Conservation (phyloP, 2,329 filamentous ascomycete species). For the Pestalotiopsis sp. region DNA sequence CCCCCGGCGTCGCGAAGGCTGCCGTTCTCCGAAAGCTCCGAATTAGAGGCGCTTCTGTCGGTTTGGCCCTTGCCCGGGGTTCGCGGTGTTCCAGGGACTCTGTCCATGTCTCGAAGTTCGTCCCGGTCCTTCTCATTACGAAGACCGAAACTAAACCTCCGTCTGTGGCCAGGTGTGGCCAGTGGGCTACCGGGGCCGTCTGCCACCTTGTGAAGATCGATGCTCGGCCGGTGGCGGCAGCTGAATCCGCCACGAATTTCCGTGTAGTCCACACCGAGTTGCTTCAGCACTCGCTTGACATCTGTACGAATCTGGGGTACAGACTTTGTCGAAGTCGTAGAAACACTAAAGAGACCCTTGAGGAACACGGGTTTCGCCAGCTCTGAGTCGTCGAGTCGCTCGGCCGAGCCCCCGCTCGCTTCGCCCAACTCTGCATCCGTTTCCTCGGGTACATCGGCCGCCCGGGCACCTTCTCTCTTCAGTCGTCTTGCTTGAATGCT, state of each 20-base stretch:
- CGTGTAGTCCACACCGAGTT: conserved; percentile 85
- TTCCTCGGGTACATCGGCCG: conserved; percentile 86
- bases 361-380: conserved; percentile 92
- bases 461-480: conserved; percentile 70
- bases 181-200: conserved; percentile 65
- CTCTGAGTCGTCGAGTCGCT: conserved; percentile 69
- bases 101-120: conserved; percentile 67
- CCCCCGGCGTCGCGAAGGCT: conserved; percentile 61
- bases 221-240: conserved; percentile 86
- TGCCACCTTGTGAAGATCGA: conserved; percentile 76
- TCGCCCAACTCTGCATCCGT: conserved; percentile 78
- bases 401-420: conserved; percentile 61
- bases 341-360: conserved; percentile 96
- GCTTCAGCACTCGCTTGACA: conserved; percentile 85
- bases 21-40: conserved; percentile 77
- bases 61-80: conserved; percentile 44
- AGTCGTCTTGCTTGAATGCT: conserved; percentile 87
- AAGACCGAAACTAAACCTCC: conserved; percentile 84
- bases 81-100: conserved; percentile 50
- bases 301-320: conserved; percentile 84
- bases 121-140: conserved; percentile 68
- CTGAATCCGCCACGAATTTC: conserved; percentile 95
- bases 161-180: conserved; percentile 62
- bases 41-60: conserved; percentile 80
- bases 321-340: conserved; percentile 91